Conservation (phyloP, 2,329 filamentous ascomycete genomes). For the Hymenoscyphus fraxineus region DNA sequence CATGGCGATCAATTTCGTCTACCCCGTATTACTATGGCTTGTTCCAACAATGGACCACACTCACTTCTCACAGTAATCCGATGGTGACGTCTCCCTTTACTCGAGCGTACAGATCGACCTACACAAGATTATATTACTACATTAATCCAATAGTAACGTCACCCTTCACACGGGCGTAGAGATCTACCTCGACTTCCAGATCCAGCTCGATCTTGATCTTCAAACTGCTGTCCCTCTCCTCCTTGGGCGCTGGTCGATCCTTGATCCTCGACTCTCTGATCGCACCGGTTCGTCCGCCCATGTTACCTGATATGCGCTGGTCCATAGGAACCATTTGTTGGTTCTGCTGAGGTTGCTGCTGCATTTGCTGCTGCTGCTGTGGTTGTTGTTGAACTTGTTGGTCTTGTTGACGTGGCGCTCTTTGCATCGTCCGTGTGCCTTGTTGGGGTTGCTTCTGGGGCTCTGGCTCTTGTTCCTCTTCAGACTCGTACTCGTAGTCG, state of each 20-base stretch:
- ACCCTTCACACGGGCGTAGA: conserved; percentile 38
- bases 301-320: conserved; percentile 26
- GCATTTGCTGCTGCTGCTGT: conserved; percentile 34
- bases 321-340: conserved; percentile 23
- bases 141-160: conserved; percentile 38
- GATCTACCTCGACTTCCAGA: conserved; percentile 39
- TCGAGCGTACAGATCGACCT: conserved; percentile 34
- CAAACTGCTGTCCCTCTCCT: conserved; percentile 37
- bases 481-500: conserved; percentile 28
- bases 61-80: conserved; percentile 36
- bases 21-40: conserved; percentile 4
- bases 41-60: conserved; percentile 5
- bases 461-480: conserved; percentile 21
- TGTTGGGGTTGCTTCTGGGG: conserved; percentile 22
- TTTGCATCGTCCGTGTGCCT: conserved; percentile 36
- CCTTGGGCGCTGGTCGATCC: conserved; percentile 36
- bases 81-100: conserved; percentile 38
- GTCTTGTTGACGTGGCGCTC: conserved; percentile 39
- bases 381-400: conserved; percentile 32
- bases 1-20: conserved; percentile 7
- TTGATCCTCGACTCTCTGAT: conserved; percentile 38
- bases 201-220: conserved; percentile 43
- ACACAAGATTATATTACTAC: conserved; percentile 25
- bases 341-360: conserved; percentile 32
- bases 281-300: conserved; percentile 31